phyloP scores from a whole-genome alignment of 2,329 filamentous ascomycete genomes.

The Penicillium vulpinum region DNA sequence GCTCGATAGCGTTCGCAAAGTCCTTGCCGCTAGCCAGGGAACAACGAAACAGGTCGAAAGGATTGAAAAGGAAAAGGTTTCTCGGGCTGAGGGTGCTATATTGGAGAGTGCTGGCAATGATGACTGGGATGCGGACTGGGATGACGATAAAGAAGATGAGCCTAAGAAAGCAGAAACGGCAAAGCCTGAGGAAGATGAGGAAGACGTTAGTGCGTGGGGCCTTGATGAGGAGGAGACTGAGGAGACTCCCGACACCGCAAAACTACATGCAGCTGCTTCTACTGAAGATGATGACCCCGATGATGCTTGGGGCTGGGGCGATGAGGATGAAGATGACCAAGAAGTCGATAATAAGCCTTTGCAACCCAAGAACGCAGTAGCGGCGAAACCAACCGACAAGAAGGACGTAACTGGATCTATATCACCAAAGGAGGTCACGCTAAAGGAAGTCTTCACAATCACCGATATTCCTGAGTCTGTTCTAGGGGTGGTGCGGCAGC shows the following conservation, averaged over 20 bases:
- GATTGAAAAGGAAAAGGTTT: slow-evolving; percentile 78
- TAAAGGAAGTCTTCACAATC: slow-evolving; percentile 84
- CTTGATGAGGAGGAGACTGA: slow-evolving; percentile 48
- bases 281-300: slow-evolving; percentile 42
- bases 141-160: slow-evolving; percentile 61
- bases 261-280: slow-evolving; percentile 12
- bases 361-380: slow-evolving; percentile 20
- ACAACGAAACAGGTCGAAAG: slow-evolving; percentile 72
- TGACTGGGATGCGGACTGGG: slow-evolving; percentile 82
- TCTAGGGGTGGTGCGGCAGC: slow-evolving; percentile 42
- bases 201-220: slow-evolving; percentile 53
- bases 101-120: slow-evolving; percentile 53
- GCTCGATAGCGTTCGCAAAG: slow-evolving; percentile 70
- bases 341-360: slow-evolving; percentile 25
- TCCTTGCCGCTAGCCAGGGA: slow-evolving; percentile 67
- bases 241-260: slow-evolving; percentile 26
- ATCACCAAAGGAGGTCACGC: slow-evolving; percentile 63
- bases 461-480: slow-evolving; percentile 84
- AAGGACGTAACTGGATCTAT: slow-evolving; percentile 15
- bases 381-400: slow-evolving; percentile 25
- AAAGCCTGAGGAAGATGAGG: slow-evolving; percentile 37
- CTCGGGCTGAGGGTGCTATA: slow-evolving; percentile 66
- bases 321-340: slow-evolving; percentile 54
- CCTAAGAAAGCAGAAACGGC: slow-evolving; percentile 17
- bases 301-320: slow-evolving; percentile 86